Evolutionary conservation across 345 rosid species (phyloP).

Genomic region (Salix viminalis): DNA sequence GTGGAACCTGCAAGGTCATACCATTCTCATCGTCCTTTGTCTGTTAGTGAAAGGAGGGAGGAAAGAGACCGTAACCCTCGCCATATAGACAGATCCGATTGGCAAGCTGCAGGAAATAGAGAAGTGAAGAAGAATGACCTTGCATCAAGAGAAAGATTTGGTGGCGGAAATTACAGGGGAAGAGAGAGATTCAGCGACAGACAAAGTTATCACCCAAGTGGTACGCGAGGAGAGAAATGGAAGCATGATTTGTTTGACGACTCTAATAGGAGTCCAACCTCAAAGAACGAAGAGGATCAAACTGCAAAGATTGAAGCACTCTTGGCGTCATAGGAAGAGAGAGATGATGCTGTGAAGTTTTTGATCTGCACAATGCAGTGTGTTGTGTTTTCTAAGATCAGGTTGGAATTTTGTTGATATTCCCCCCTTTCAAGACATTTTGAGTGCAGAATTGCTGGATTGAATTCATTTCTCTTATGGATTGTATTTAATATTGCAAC

Average conservation of each 20-base stretch:
- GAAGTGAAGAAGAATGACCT: constrained; percentile 39
- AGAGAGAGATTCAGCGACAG: constrained; percentile 53
- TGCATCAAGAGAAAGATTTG: constrained; percentile 43
- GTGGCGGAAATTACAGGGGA: constrained; percentile 37
- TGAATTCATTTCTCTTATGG: background rate
- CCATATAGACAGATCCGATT: constrained; percentile 41
- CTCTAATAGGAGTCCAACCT: constrained; percentile 62
- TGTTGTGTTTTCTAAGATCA: background rate
- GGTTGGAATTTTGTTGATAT: background rate
- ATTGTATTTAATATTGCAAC: background rate
- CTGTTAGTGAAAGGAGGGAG: constrained; percentile 44
- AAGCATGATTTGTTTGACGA: constrained; percentile 87
- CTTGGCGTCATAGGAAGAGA: constrained; percentile 44
- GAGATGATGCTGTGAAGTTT: background rate
- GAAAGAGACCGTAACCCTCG: constrained; percentile 43
- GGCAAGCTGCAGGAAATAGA: constrained; percentile 38
- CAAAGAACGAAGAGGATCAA: constrained; percentile 78
- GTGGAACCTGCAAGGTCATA: constrained; percentile 35
- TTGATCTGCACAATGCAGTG: background rate
- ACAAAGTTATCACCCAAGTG: constrained; percentile 40
- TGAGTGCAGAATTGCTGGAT: background rate
- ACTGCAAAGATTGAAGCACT: constrained; percentile 89
- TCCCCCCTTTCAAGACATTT: background rate
- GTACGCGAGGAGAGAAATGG: constrained; percentile 68
- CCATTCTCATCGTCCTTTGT: constrained; percentile 15